These are phyloP conservation scores for Phytopythium aichiense DNA, from an alignment of 352 stramenopile species.

Conservation along the genomic window DNA sequence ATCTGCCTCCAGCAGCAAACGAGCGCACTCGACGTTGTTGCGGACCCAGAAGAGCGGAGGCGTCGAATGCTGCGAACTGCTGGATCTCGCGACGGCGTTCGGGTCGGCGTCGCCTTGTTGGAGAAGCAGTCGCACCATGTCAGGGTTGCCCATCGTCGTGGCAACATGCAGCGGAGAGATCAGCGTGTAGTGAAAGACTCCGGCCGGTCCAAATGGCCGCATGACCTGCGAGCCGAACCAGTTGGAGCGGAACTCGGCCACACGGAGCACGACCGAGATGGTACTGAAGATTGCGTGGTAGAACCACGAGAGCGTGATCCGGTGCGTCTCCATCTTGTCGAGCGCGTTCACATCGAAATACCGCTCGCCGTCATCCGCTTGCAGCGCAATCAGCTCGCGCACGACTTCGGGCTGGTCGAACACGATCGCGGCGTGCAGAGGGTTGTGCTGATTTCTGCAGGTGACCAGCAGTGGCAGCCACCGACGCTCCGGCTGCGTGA, in stretches of 20 bases:
- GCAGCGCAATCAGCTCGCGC: constrained; percentile 49
- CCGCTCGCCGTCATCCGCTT: constrained; percentile 5
- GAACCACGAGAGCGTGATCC: constrained; percentile 62
- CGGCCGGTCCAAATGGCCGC: constrained; percentile 58
- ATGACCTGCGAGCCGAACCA: constrained; percentile 13
- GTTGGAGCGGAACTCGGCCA: background rate
- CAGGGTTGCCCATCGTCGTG: constrained; percentile 58
- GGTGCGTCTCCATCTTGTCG: constrained; percentile 74
- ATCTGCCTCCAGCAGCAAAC: constrained; percentile 59
- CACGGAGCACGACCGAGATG: constrained; percentile 38
- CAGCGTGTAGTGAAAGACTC: constrained; percentile 53
- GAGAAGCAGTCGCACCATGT: constrained; percentile 63
- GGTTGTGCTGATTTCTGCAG: constrained; percentile 47
- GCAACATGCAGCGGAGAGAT: constrained; percentile 72
- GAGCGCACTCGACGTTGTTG: constrained; percentile 58
- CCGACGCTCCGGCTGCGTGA: constrained; percentile 21
- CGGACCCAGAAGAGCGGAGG: constrained; percentile 68
- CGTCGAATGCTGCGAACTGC: constrained; percentile 51
- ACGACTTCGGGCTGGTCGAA: constrained; percentile 70
- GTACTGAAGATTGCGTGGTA: constrained; percentile 63
- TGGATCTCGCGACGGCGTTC: constrained; percentile 44
- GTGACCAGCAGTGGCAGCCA: constrained; percentile 22
- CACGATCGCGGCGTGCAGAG: constrained; percentile 67
- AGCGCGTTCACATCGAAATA: constrained; percentile 67
- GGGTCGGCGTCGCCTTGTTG: constrained; percentile 61